A percentile compares a stretch with the other conserved stretches of the same genome.
phyloP scores from a whole-genome alignment of 805 yeast species.

The Kluyveromyces nonfermentans region DNA sequence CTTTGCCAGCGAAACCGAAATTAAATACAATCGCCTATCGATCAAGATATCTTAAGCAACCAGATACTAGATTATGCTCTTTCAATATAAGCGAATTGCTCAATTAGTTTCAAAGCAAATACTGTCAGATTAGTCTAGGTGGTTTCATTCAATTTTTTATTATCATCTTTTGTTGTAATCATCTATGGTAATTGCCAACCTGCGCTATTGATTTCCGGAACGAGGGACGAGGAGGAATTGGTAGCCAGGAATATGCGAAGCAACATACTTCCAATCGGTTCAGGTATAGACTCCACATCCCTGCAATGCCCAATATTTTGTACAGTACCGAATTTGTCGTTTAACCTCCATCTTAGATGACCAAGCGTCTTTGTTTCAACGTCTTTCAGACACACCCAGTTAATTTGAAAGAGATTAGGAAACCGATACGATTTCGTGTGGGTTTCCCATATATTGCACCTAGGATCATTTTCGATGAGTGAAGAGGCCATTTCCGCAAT shows the following conservation, averaged over 20 bases:
- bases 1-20: too few species aligned
- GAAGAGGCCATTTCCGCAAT: slow-evolving; percentile 42
- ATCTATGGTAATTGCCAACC: too few species aligned
- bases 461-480: slow-evolving; percentile 15
- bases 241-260: slow-evolving; percentile 32
- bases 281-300: slow-evolving; percentile 52
- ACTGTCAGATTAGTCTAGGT: too few species aligned
- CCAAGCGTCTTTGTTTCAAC: slow-evolving; percentile 40
- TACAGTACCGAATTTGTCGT: slow-evolving; percentile 27
- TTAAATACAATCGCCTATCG: too few species aligned
- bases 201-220: too few species aligned
- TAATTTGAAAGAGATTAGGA: slow-evolving; percentile 35
- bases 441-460: slow-evolving; percentile 39
- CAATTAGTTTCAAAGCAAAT: too few species aligned
- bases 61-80: too few species aligned
- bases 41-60: too few species aligned
- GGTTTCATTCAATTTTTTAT: too few species aligned
- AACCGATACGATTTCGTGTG: background rate
- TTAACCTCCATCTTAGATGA: slow-evolving; percentile 35
- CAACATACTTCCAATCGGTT: slow-evolving; percentile 38
- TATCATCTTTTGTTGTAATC: too few species aligned
- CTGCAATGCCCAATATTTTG: slow-evolving; percentile 49
- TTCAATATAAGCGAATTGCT: too few species aligned
- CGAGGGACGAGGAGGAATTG: background rate
- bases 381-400: slow-evolving; percentile 44